Base-by-base conservation (phyloP, 2,329 filamentous ascomycete genomes). In the Alternaria dauci region DNA sequence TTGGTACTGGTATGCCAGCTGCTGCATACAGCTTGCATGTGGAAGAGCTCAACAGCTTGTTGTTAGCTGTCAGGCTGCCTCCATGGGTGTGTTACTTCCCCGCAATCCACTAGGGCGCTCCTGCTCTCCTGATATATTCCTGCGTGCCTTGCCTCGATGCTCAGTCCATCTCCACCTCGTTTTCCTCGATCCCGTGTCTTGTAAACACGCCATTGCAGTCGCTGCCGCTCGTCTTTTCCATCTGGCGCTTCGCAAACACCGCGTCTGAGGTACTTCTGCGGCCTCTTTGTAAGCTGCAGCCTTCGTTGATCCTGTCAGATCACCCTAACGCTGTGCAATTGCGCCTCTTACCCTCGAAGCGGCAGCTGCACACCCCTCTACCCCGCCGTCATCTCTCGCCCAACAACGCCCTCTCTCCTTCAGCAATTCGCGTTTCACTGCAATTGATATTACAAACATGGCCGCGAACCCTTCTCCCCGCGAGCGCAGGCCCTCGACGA, bases 401-500 rank as follows among this genome's bases (percentile, higher is more conserved):
- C 67, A 70, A 39, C 58, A 58, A 57, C 69, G 20, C 20, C 20
- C 20, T 30, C 28, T 64, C 63, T 71, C 67, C 34, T 68, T 65
- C 32, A 66, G 60, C 65, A 73, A 70, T 18, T 68, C 66, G 47
- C 55, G 46, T 52, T 70, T 72, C 60, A 63, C 64, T 46, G 63
- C 71, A 65, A 73, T 76, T 71, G 70, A 73, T 51, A 70, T 69
- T 30, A 58, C 66, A 60, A 75, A 60, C 42, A 77, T 77, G 75
- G 71, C 74, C 53, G 52, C 71, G n/a, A 64, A 56, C 30, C 61
- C 78, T 12, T 61, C 79, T n/a, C 81, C 82, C 41, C 87, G 92
- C 67, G 89, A 97, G 84, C 90, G 94, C 70, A 91, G 88, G 69
- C 93, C 91, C 59, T 96, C 93, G 20, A 90, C 87, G 59, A 88